phyloP scores from a whole-genome alignment of 768 basidiomycete genomes.

The Boletus subcaerulescens region DNA sequence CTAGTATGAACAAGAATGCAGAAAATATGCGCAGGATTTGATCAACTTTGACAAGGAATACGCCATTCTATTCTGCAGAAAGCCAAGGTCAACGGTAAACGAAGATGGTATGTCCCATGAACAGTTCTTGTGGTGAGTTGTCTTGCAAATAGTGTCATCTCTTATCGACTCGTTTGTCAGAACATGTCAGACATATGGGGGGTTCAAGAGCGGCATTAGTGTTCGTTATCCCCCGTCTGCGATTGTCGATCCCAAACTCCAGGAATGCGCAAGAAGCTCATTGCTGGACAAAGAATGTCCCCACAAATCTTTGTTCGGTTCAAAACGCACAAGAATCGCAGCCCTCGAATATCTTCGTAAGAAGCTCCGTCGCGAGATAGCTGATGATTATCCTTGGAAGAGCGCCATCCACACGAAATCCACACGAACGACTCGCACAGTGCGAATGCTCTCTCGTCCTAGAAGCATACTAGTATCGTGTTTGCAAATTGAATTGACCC shows the following conservation, averaged over 20 bases:
- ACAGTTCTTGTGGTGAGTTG: slow-evolving; percentile 32
- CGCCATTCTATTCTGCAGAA: slow-evolving; percentile 64
- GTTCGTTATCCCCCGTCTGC: slow-evolving; percentile 37
- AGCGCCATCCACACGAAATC: no score
- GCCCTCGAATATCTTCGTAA: no score
- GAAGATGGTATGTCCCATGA: slow-evolving; percentile 32
- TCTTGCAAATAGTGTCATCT: not conserved
- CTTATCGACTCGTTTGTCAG: slow-evolving; percentile 17
- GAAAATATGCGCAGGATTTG: slow-evolving; percentile 66
- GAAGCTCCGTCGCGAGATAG: no score
- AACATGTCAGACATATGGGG: slow-evolving; percentile 32
- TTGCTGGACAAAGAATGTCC: slow-evolving; percentile 35
- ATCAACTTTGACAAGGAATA: slow-evolving; percentile 69
- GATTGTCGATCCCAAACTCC: slow-evolving; percentile 30
- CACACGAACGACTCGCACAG: no score
- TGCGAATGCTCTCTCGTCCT: no score
- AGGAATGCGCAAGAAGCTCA: slow-evolving; percentile 28
- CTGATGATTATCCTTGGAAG: no score
- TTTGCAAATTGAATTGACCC: no score
- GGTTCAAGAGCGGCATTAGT: slow-evolving; percentile 36
- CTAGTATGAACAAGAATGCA: slow-evolving; percentile 68
- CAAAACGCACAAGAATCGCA: slow-evolving; percentile 10
- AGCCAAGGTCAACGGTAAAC: slow-evolving; percentile 47
- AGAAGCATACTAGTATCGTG: no score
- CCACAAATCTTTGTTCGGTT: slow-evolving; percentile 36